Base-by-base conservation (phyloP, 2,329 filamentous ascomycete species). In the Aspergillus sclerotialis region DNA sequence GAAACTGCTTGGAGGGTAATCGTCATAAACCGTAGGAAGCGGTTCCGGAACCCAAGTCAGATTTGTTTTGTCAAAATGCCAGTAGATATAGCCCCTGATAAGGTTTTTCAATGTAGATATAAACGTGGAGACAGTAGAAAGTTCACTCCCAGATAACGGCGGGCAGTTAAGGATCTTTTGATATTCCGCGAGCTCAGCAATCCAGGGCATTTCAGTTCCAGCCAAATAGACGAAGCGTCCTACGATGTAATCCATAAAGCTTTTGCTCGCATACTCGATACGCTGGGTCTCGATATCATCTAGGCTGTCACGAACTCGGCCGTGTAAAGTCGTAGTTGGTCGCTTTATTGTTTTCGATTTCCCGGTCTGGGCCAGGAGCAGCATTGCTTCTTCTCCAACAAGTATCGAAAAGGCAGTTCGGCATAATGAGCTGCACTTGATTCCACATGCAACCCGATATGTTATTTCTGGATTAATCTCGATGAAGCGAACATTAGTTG, bases 391-490 rank as follows among this genome's bases (percentile, higher is more conserved):
- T 48, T 84, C 80, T 12, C 72, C 76, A 14, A 82, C 78, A 4
- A 84, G 64, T 16, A 81, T 70, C 8, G 69, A 64, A 44, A 81
- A 83, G 0, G 78, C 64, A 13, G 63, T 56, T 15, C 50, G 54
- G 17, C 58, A 60, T 16, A 69, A 54, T 13, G 46, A 38, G 12
- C 36, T 28, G 12, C 55, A 58, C 32, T 58, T 45, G 12, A 64
- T 55, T 6, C 56, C 58, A 35, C 60, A 58, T 4, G 70, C 78
- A 6, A 84, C 74, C 14, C 69, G 67, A 19, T 83, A 67, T 6
- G 72, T 62, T 33, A 75, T 70, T 44, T 84, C 80, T 0, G 80
- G 74, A 23, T 82, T 68, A 5, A 77, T 60, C 45, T 84, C 78
- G 10, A 83, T 67, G 44, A 85, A 79, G 1, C 65, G 60, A 4